Percentiles rank a stretch among this genome's conserved stretches.
Evolutionary conservation across 2,329 filamentous ascomycete species (phyloP).

Genomic region (Epicoccum sorghinum): DNA sequence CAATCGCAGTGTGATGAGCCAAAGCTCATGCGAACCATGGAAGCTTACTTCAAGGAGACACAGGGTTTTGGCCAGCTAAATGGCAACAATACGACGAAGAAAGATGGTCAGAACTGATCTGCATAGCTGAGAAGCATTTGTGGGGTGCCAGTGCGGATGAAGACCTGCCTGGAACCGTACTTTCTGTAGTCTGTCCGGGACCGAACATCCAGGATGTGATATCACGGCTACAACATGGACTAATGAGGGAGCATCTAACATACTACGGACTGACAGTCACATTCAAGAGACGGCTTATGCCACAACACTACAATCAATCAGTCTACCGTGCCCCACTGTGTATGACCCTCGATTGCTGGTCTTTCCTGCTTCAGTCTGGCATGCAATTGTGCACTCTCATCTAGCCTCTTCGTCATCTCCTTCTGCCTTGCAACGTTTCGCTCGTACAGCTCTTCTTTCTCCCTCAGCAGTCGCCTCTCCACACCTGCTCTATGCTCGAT

Average conservation of each 20-base stretch:
- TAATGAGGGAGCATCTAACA: no score
- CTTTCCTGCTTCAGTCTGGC: slow-evolving; percentile 35
- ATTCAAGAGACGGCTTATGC: not conserved
- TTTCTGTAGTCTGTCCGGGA: no score
- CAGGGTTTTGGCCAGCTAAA: slow-evolving; percentile 1
- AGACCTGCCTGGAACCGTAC: no score
- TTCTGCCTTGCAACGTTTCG: slow-evolving; percentile 42
- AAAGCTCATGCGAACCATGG: slow-evolving; percentile 11
- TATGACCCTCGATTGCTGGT: slow-evolving; percentile 35
- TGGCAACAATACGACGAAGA: not conserved
- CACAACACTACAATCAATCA: slow-evolving; percentile 5
- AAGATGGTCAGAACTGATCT: not conserved
- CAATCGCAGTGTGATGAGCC: not conserved
- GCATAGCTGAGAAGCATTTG: no score
- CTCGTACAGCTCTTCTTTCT: slow-evolving; percentile 44
- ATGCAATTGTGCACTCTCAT: slow-evolving; percentile 42
- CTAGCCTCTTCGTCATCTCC: slow-evolving; percentile 34
- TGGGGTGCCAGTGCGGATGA: no score
- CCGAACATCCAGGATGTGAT: no score
- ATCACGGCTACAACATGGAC: no score
- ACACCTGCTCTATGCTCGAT: slow-evolving; percentile 34
- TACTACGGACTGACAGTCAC: not conserved
- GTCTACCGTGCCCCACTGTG: slow-evolving; percentile 39
- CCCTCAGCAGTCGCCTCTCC: slow-evolving; percentile 36
- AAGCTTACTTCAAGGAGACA: slow-evolving; percentile 12